Base-by-base conservation (phyloP, 495 filamentous ascomycete genomes). In the Sphaerosporella brunnea region DNA sequence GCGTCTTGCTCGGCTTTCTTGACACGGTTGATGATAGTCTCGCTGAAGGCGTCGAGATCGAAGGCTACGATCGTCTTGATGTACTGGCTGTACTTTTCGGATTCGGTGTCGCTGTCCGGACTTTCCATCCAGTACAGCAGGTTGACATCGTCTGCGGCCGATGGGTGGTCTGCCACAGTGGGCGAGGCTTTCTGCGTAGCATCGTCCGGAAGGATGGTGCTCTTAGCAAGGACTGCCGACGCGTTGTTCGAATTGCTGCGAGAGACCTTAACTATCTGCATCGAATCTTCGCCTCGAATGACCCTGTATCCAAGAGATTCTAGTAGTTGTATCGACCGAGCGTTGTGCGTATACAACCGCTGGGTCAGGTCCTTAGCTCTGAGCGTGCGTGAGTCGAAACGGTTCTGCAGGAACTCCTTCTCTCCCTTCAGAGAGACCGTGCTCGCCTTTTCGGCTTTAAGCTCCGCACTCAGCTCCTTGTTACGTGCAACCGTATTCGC, bases 1-100 rank as follows among this genome's bases (percentile, higher is more conserved):
- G 84, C 84, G 42, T 87, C 78, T 48, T 83, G 69, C 59, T 99
- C 90, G 25, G 85, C 75, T 50, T 96, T 90, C 51, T 86, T 92
- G 36, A 93, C 67, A 4, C 88, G 80, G 54, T 84, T 88, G 49
- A 80, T 75, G 16, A 95, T 70, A 1, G 80, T 72, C 32, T 95
- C 88, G 23, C 74, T 73, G 55, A 93, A 88, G 16, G 72, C 69
- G 45, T 92, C 80, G 20, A 88, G 70, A 57, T 93, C 82, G 55
- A 96, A 88, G 24, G 71, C 72, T 4, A 75, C 71, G 2, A 93
- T 65, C 2, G 70, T 72, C 38, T 75, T 67, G 35, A 92, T 68
- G 53, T 79, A 93, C 5, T 73, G 70, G 11, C 71, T 66, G 51
- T 85, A 99, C 42, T 74, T 78, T 36, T 72, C 66, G 9, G 74